Evolutionary conservation across 2,329 filamentous ascomycete genomes (phyloP).

Genomic region (Cytospora leucostoma): DNA sequence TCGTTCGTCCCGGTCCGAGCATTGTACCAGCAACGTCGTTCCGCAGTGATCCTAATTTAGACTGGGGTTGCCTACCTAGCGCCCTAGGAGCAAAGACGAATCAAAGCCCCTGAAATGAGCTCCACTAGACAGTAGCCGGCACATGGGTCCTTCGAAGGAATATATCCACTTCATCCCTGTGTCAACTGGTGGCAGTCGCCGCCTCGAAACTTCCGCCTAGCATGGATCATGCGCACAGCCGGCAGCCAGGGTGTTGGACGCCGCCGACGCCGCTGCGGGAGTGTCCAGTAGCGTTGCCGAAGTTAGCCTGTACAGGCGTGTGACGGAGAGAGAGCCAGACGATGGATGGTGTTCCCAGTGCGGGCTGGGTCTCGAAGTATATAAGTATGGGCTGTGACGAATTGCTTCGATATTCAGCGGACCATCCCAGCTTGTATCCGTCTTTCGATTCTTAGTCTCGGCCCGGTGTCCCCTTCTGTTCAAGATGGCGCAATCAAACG

Average conservation of each 20-base stretch:
- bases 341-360: not conserved
- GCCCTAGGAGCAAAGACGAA: conserved; percentile 19
- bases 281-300: not conserved
- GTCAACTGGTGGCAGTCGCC: not conserved
- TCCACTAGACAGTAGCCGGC: not conserved
- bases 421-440: not conserved
- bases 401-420: not conserved
- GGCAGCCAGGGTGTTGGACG: not conserved
- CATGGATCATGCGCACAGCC: not conserved
- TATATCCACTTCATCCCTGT: not conserved
- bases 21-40: conserved; percentile 5
- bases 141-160: not conserved
- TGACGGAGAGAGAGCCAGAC: not conserved
- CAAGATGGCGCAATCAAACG: conserved; percentile 10
- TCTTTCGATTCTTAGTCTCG: not conserved
- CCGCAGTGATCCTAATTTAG: conserved; percentile 7
- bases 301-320: not conserved
- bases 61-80: conserved; percentile 14
- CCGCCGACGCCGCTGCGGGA: not conserved
- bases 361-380: not conserved
- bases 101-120: not conserved
- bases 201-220: not conserved
- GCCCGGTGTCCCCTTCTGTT: not conserved
- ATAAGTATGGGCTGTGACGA: not conserved
- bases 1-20: conserved; percentile 12